Evolutionary conservation across 805 yeast genomes (phyloP).

Genomic region (Cyberlindnera meyerae): DNA sequence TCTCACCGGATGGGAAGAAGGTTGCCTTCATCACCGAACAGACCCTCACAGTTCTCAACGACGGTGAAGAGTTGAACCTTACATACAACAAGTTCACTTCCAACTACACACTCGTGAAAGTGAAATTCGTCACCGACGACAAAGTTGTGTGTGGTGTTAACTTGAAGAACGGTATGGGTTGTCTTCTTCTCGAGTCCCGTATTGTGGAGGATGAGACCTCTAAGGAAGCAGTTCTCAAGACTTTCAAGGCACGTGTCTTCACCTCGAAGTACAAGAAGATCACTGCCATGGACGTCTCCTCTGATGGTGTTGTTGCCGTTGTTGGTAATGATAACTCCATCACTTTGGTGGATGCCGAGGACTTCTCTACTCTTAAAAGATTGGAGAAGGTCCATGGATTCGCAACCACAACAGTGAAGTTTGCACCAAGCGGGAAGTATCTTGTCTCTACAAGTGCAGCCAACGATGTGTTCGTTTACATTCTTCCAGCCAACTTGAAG

Average conservation of each 20-base stretch:
- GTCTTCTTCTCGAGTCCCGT: slow-evolving; percentile 27
- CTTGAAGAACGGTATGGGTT: slow-evolving; percentile 37
- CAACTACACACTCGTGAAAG: slow-evolving; percentile 33
- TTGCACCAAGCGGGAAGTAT: slow-evolving; percentile 62
- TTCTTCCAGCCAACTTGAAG: slow-evolving; percentile 46
- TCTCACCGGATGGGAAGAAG: slow-evolving; percentile 62
- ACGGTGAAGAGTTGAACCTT: slow-evolving; percentile 10
- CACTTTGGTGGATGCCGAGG: slow-evolving; percentile 45
- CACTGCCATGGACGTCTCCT: slow-evolving; percentile 44
- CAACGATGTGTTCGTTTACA: slow-evolving; percentile 59
- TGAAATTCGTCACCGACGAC: slow-evolving; percentile 35
- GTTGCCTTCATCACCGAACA: slow-evolving; percentile 59
- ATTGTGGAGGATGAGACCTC: slow-evolving; percentile 13
- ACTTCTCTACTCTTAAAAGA: slow-evolving; percentile 45
- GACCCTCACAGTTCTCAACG: slow-evolving; percentile 29
- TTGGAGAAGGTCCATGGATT: slow-evolving; percentile 67
- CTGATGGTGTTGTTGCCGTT: slow-evolving; percentile 34
- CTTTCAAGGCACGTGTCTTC: slow-evolving; percentile 38
- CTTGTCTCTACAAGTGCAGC: slow-evolving; percentile 77
- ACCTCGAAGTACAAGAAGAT: slow-evolving; percentile 50
- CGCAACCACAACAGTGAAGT: slow-evolving; percentile 69
- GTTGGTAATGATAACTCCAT: slow-evolving; percentile 60
- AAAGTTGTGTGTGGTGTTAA: slow-evolving; percentile 41
- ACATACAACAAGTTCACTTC: slow-evolving; percentile 17
- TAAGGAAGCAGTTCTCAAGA: slow-evolving; percentile 12